Evolutionary conservation across 2,329 filamentous ascomycete genomes (phyloP).

Genomic region (Colletotrichum horii): DNA sequence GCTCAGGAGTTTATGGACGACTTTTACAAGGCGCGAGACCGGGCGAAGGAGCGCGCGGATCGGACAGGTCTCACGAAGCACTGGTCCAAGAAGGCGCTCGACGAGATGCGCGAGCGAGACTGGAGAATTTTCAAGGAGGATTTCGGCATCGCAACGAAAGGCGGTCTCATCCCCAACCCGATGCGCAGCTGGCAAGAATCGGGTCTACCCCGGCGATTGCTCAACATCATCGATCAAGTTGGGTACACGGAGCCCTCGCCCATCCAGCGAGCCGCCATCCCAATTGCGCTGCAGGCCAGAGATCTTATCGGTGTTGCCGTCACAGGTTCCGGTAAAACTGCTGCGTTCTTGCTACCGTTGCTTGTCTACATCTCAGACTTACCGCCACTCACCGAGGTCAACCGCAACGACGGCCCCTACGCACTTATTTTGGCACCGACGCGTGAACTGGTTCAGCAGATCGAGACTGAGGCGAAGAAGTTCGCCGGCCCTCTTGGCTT

Average conservation of each 20-base stretch:
- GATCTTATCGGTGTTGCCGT: constrained; percentile 98
- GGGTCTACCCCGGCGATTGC: constrained; percentile 73
- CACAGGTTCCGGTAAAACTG: constrained; percentile 98
- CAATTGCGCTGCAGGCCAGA: constrained; percentile 88
- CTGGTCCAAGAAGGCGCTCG: constrained; percentile 92
- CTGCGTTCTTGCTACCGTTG: constrained; percentile 89
- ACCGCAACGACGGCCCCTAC: constrained; percentile 94
- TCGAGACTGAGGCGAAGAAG: constrained; percentile 91
- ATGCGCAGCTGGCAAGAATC: constrained; percentile 96
- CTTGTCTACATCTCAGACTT: constrained; percentile 94
- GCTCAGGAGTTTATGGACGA: constrained; percentile 85
- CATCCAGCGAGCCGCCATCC: constrained; percentile 93
- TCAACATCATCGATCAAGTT: constrained; percentile 82
- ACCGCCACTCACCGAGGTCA: constrained; percentile 81
- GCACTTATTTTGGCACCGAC: constrained; percentile 97
- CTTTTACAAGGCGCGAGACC: constrained; percentile 65
- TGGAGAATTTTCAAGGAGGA: constrained; percentile 99
- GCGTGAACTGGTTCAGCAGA: constrained; percentile 96
- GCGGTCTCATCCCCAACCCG: constrained; percentile 88
- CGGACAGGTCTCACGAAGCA: constrained; percentile 85
- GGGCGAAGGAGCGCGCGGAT: constrained; percentile 73
- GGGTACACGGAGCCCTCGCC: constrained; percentile 92
- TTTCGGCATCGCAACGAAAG: constrained; percentile 95
- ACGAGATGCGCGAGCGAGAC: constrained; percentile 95
- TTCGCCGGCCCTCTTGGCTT: constrained; percentile 92